Percentiles rank a stretch among this genome's conserved stretches.
Evolutionary conservation across 208 protist genomes (phyloP).

Genomic region (Strigomonas oncopelti): DNA sequence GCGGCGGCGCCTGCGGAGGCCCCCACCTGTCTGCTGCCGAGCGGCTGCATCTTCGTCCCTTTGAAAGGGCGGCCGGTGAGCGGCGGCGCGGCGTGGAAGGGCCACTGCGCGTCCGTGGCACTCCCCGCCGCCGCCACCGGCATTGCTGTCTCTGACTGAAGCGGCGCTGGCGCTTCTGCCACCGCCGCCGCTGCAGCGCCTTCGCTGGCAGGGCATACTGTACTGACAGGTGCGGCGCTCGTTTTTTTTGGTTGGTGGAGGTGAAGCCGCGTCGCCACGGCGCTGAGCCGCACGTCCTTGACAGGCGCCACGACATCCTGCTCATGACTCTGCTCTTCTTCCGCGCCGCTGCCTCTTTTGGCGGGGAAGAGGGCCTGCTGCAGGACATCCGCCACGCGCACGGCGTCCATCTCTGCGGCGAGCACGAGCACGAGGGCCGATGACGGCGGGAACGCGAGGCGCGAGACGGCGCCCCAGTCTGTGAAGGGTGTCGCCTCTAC

Average conservation of each 20-base stretch:
- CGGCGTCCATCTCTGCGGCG: not conserved
- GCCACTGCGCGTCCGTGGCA: slow-evolving; percentile 26
- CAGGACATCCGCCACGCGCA: not conserved
- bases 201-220: not conserved
- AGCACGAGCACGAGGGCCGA: not conserved
- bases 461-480: not conserved
- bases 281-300: slow-evolving; percentile 14
- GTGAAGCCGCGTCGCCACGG: slow-evolving; percentile 13
- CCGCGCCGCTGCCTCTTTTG: no score
- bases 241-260: slow-evolving; percentile 4
- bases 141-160: not conserved
- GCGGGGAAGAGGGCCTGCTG: not conserved
- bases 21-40: no score
- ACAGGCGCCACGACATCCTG: not conserved
- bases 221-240: no score
- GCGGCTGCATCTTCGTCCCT: slow-evolving; percentile 39
- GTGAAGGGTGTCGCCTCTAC: not conserved
- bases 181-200: not conserved
- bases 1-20: no score
- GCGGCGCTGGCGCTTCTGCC: not conserved
- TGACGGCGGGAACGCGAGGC: not conserved
- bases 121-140: not conserved
- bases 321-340: not conserved
- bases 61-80: slow-evolving; percentile 42
- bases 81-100: slow-evolving; percentile 48